Evolutionary conservation across 805 yeast genomes (phyloP), one percentile per base, ranked within the genome.

Genomic region (Ogataea henricii): DNA sequence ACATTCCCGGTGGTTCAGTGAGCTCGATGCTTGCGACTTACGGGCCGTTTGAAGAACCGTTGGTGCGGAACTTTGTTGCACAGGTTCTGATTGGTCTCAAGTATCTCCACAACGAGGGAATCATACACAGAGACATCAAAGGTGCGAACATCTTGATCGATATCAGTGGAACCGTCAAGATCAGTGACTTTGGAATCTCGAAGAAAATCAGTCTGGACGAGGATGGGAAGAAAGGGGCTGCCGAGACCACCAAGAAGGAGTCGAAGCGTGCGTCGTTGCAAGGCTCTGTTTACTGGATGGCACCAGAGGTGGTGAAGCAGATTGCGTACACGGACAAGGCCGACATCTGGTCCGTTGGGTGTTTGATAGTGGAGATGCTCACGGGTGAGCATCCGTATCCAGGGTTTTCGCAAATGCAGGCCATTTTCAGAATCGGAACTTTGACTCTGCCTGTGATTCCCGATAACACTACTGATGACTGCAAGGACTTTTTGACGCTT

Each of bases 221-320:
- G 6, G 54, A 45, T 3, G 43, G 40, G 2, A 54, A 76, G 66
- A 57, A 56, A 18, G 51, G 36, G 3, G 30, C 27, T 3, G 30
- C 26, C 5, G 48, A 16, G 1, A 87, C 27, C 76, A 74, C 58
- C 51, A 75, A 59, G 70, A 73, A 67, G 67, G 35, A 47, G 18
- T 66, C 67, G 37, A 80, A 79, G 54, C 78, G 97, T 37, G 91
- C 88, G 1, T 89, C 96, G 0, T 69, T 89, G 45, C 97, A 92
- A 67, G 99, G 99, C 0, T 89, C 96, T 0, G 90, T 92, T 0
- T 94, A 85, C 63, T 94, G 99, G 98, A 94, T 94, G 99, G 98
- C 99, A 0, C 99, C 99, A 0, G 99, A 94, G 64, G 98, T 94
- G 7, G 98, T 94, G 14, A 89, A 90, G 59, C 97, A 91, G 62